phyloP scores from a whole-genome alignment of 768 basidiomycete species.

The Leucocoprinus sp. region DNA sequence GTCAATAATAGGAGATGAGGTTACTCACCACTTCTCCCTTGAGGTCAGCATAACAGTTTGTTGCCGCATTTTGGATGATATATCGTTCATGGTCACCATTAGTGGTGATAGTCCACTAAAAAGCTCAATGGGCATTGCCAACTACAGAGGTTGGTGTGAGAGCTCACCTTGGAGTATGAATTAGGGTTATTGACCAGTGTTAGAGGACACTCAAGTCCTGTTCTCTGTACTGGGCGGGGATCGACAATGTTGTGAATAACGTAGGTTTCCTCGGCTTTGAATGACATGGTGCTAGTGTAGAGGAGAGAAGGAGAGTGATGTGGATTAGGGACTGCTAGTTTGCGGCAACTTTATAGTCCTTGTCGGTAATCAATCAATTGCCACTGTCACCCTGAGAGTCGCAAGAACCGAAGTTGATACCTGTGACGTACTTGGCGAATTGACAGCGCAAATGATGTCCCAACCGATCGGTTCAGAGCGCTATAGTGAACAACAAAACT shows the following conservation, averaged over 20 bases:
- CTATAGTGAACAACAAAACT: no score
- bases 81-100: slow-evolving; percentile 1
- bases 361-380: not conserved
- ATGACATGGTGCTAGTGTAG: slow-evolving; percentile 1
- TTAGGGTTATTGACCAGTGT: slow-evolving; percentile 1
- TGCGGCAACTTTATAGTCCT: not conserved
- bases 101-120: slow-evolving; percentile 3
- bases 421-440: no score
- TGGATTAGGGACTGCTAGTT: not conserved
- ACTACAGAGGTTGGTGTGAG: not conserved
- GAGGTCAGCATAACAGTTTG: slow-evolving; percentile 1
- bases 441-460: no score
- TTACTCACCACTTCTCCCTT: not conserved
- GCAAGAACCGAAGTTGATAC: no score
- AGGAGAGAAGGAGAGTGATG: not conserved
- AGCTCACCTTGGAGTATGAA: slow-evolving; percentile 1
- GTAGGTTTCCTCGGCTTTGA: slow-evolving; percentile 6
- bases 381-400: not conserved
- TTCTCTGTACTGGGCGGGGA: slow-evolving; percentile 9
- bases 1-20: not conserved
- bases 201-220: slow-evolving; percentile 5
- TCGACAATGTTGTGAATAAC: slow-evolving; percentile 8
- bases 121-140: not conserved
- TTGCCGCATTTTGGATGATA: slow-evolving; percentile 1
- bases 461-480: no score